Evolutionary conservation across 2,329 filamentous ascomycete species (phyloP).

Genomic region (Byssothecium circinans): DNA sequence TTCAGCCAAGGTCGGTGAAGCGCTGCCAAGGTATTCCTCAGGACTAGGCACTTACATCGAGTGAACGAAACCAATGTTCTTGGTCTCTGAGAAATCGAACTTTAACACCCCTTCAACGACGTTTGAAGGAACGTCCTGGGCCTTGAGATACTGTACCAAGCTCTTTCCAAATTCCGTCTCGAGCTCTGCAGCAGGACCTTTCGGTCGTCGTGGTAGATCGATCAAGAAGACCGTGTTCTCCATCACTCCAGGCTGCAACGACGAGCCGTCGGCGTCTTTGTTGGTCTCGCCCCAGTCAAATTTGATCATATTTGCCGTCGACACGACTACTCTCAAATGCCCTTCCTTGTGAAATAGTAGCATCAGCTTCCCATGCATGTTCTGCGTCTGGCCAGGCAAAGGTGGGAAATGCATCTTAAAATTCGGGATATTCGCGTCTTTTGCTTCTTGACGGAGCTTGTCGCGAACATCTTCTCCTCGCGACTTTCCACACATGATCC

Average conservation of each 20-base stretch:
- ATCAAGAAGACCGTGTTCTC: constrained; percentile 77
- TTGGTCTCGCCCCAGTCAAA: constrained; percentile 91
- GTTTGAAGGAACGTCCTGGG: constrained; percentile 64
- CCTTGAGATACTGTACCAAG: constrained; percentile 69
- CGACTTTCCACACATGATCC: constrained; percentile 59
- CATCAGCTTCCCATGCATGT: constrained; percentile 95
- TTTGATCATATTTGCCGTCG: constrained; percentile 80
- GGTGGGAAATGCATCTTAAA: constrained; percentile 77
- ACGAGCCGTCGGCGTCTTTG: constrained; percentile 16
- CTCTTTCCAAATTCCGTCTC: constrained; percentile 67
- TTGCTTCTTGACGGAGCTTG: constrained; percentile 25
- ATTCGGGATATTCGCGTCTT: constrained; percentile 46
- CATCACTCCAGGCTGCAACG: constrained; percentile 36
- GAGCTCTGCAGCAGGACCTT: constrained; percentile 24
- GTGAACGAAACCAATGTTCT: constrained; percentile 77
- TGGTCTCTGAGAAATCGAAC: constrained; percentile 81
- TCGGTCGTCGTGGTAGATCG: constrained; percentile 69
- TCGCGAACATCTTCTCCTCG: constrained; percentile 48
- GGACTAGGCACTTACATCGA: constrained; percentile 64
- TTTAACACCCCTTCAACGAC: constrained; percentile 69
- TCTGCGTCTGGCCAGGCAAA: constrained; percentile 70
- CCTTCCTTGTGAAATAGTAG: constrained; percentile 72
- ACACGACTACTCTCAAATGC: constrained; percentile 78
- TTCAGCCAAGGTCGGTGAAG: background rate
- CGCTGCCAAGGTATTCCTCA: background rate